Percentiles rank a stretch among this genome's conserved stretches.
phyloP scores from a whole-genome alignment of 2,329 filamentous ascomycete genomes.

The Cladosporium sp. region DNA sequence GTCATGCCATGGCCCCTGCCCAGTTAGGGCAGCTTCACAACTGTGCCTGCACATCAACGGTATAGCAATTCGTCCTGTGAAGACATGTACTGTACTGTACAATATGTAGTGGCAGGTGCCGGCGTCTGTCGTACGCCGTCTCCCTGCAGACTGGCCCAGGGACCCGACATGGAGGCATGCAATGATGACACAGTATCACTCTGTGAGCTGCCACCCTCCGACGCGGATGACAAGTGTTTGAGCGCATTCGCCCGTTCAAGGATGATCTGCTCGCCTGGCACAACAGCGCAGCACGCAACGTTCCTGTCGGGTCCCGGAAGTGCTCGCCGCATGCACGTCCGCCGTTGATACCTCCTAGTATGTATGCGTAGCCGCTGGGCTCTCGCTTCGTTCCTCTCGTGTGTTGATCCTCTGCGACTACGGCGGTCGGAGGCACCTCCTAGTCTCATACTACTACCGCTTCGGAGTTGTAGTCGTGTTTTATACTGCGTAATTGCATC shows the following conservation, averaged over 20 bases:
- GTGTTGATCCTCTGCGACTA: slow-evolving; percentile 1
- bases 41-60: neutral
- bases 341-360: neutral
- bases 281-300: neutral
- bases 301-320: neutral
- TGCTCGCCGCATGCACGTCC: neutral
- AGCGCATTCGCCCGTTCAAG: neutral
- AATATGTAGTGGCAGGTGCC: slow-evolving; percentile 2
- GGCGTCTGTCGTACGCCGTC: neutral
- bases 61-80: neutral
- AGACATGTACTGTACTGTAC: neutral
- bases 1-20: neutral
- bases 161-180: slow-evolving; percentile 1
- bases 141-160: neutral
- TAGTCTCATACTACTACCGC: neutral
- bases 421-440: neutral
- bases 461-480: neutral
- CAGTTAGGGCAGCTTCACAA: neutral
- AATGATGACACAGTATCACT: slow-evolving; percentile 1
- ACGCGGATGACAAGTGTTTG: neutral
- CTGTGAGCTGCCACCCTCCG: neutral
- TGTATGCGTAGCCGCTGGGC: neutral
- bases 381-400: neutral
- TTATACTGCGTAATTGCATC: neutral
- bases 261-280: slow-evolving; percentile 1